phyloP scores from a whole-genome alignment of 2,329 filamentous ascomycete species.

The Ciborinia camelliae region DNA sequence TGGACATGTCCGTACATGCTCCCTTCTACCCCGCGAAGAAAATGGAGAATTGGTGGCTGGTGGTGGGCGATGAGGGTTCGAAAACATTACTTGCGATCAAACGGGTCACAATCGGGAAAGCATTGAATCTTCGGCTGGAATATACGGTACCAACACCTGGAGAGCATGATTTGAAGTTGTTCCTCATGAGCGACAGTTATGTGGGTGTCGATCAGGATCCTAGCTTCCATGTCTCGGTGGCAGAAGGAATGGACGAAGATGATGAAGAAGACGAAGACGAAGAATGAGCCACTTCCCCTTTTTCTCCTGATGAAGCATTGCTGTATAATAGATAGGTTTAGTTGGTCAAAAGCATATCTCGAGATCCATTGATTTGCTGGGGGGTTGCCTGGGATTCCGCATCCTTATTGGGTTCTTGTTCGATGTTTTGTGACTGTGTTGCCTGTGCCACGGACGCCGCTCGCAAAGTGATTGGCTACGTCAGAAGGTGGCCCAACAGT shows the following conservation, averaged over 20 bases:
- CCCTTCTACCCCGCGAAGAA: slow-evolving; percentile 92
- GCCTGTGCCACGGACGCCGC: slow-evolving; percentile 28
- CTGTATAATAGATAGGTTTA: slow-evolving; percentile 38
- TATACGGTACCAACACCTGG: slow-evolving; percentile 83
- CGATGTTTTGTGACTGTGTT: slow-evolving; percentile 33
- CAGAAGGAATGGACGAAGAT: slow-evolving; percentile 93
- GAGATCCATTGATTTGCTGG: slow-evolving; percentile 22
- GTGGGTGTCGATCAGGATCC: slow-evolving; percentile 96
- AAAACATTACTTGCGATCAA: slow-evolving; percentile 91
- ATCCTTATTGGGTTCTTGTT: slow-evolving; percentile 29
- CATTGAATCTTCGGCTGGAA: slow-evolving; percentile 76
- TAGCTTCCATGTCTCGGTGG: slow-evolving; percentile 77
- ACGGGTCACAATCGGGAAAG: slow-evolving; percentile 79
- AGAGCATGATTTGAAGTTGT: slow-evolving; percentile 83
- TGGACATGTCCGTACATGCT: slow-evolving; percentile 83
- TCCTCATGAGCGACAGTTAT: slow-evolving; percentile 96
- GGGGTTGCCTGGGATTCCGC: slow-evolving; percentile 20
- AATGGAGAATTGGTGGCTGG: slow-evolving; percentile 98
- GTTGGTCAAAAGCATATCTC: slow-evolving; percentile 27
- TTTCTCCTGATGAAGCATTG: slow-evolving; percentile 25
- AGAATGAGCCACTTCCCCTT: slow-evolving; percentile 27
- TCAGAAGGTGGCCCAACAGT: slow-evolving; percentile 17
- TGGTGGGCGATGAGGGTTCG: slow-evolving; percentile 87
- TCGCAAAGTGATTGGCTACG: slow-evolving; percentile 24
- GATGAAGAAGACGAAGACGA: slow-evolving; percentile 53